Conservation (phyloP, 192 early-diverging fungal genomes). For the Pilaira anomala region DNA sequence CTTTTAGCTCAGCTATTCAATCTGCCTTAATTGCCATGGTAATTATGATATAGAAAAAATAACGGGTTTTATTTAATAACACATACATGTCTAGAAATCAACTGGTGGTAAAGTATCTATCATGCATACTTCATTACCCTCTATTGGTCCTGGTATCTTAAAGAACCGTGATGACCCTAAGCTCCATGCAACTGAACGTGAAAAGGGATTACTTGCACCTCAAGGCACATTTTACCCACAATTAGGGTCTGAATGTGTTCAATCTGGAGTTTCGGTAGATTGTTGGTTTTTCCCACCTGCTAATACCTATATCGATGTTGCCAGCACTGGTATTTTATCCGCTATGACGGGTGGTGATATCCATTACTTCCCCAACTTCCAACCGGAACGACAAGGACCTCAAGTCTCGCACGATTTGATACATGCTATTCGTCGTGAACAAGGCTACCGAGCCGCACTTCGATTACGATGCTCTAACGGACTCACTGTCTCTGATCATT, state of each 20-base stretch:
- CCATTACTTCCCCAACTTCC: constrained; percentile 81
- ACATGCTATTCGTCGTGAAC: constrained; percentile 54
- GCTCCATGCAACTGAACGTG: constrained; percentile 89
- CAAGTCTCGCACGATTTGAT: constrained; percentile 74
- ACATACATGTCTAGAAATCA: not conserved
- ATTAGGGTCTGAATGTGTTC: constrained; percentile 77
- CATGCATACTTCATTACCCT: constrained; percentile 89
- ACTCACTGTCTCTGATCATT: constrained; percentile 74
- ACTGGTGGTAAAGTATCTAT: constrained; percentile 83
- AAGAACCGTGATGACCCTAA: constrained; percentile 88
- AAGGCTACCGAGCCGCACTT: constrained; percentile 84
- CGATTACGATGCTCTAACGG: constrained; percentile 90
- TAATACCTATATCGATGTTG: not conserved
- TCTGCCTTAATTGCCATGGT: constrained; percentile 74
- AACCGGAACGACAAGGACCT: constrained; percentile 64
- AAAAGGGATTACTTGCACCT: constrained; percentile 80
- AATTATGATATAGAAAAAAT: not conserved
- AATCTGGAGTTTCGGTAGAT: constrained; percentile 82
- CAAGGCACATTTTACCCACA: constrained; percentile 85
- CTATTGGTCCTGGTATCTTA: constrained; percentile 82
- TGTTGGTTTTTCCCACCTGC: constrained; percentile 81
- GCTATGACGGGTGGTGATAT: constrained; percentile 88
- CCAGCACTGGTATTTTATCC: constrained; percentile 56
- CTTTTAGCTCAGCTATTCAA: constrained; percentile 78
- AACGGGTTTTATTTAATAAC: not conserved